Conservation (phyloP, 2,329 filamentous ascomycete genomes). For the Magnaporthiopsis poae region DNA sequence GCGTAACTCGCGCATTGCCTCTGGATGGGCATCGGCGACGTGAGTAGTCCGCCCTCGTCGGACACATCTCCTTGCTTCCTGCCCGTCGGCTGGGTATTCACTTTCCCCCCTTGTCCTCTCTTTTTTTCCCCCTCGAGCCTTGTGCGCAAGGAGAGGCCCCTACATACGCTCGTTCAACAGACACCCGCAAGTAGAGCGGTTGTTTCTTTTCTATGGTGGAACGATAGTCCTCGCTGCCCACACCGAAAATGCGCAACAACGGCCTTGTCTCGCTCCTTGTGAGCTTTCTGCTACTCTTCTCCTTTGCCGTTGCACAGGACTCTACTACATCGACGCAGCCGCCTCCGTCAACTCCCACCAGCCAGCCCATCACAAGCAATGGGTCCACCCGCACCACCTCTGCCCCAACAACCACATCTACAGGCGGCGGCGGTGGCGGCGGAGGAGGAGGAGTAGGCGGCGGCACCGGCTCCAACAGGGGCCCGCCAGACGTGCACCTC, state of each 20-base stretch:
- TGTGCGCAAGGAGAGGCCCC: not conserved
- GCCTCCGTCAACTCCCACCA: not conserved
- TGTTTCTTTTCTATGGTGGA: not conserved
- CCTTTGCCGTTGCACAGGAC: constrained; percentile 23
- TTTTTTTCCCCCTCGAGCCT: not conserved
- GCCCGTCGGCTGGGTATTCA: not conserved
- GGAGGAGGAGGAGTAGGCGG: constrained; percentile 15
- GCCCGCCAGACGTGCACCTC: constrained; percentile 45
- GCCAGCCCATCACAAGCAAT: not conserved
- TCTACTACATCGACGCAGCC: constrained; percentile 12
- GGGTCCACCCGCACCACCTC: constrained; percentile 9
- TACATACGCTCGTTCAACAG: not conserved
- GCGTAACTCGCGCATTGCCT: not conserved
- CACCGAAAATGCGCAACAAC: constrained; percentile 14
- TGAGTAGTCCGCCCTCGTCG: not conserved
- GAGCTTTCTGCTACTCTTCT: constrained; percentile 19
- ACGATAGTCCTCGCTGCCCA: no score
- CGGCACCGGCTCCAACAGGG: constrained; percentile 20
- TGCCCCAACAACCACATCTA: constrained; percentile 12
- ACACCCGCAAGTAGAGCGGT: not conserved
- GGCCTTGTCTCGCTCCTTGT: constrained; percentile 20
- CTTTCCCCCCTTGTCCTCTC: not conserved
- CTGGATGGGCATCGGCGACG: not conserved
- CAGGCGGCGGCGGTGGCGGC: constrained; percentile 11
- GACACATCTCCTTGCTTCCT: not conserved